Evolutionary conservation across 208 protist genomes (phyloP).

Genomic region (Acanthamoeba healyi): DNA sequence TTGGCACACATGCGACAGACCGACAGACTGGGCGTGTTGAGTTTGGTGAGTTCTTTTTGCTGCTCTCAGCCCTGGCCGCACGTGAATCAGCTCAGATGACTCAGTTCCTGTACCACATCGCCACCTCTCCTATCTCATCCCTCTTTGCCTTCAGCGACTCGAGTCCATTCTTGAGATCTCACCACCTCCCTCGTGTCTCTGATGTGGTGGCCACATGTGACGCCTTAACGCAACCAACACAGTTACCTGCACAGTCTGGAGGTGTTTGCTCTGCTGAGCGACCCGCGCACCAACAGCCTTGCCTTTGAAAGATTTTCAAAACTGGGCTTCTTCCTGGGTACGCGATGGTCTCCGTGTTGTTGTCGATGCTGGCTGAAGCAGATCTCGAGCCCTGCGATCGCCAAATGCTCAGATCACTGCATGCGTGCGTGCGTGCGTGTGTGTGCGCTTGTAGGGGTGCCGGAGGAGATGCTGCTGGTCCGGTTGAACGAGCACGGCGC

Average conservation of each 20-base stretch:
- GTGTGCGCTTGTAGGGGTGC: background rate
- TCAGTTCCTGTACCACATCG: constrained; percentile 43
- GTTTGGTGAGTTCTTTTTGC: constrained; percentile 40
- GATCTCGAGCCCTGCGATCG: background rate
- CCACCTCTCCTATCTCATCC: too few species aligned
- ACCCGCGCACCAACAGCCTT: background rate
- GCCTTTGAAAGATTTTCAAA: constrained; percentile 56
- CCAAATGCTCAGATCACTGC: too few species aligned
- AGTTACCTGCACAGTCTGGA: constrained; percentile 31
- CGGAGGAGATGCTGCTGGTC: background rate
- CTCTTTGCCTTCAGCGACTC: background rate
- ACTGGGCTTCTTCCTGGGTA: constrained; percentile 36
- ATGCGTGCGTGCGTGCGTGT: too few species aligned
- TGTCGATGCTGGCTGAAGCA: too few species aligned
- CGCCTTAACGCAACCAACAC: too few species aligned
- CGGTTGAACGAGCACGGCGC: background rate
- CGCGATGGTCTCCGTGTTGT: too few species aligned
- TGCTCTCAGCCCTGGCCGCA: background rate
- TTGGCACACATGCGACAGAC: background rate
- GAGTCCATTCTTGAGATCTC: too few species aligned
- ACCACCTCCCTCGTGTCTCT: too few species aligned
- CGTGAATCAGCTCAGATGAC: background rate
- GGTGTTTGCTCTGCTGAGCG: constrained; percentile 25
- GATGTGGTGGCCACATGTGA: too few species aligned
- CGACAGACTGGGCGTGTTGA: constrained; percentile 13